These are phyloP conservation scores for Aaosphaeria arxii DNA, from an alignment of 2,329 filamentous ascomycete genomes.

Conservation along the genomic window DNA sequence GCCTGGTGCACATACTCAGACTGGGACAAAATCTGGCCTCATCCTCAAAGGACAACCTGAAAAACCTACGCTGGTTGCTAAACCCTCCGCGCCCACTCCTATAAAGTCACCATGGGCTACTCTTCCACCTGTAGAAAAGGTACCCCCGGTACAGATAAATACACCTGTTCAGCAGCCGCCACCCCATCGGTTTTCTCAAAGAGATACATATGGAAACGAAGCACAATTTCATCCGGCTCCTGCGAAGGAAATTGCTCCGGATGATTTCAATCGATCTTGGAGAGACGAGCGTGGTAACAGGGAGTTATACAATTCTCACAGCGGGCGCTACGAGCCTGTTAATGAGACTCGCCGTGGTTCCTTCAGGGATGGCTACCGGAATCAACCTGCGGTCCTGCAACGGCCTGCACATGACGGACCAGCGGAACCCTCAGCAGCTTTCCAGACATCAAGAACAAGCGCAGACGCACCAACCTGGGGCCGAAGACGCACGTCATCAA, in stretches of 20 bases:
- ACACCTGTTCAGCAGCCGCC: constrained; percentile 42
- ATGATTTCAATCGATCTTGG: constrained; percentile 89
- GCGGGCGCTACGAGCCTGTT: constrained; percentile 87
- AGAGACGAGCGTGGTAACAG: constrained; percentile 68
- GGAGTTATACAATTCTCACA: constrained; percentile 93
- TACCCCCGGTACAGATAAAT: constrained; percentile 67
- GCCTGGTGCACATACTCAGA: constrained; percentile 39
- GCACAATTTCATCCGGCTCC: constrained; percentile 49
- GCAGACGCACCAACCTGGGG: constrained; percentile 63
- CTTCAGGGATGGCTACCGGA: constrained; percentile 66
- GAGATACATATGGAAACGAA: constrained; percentile 58
- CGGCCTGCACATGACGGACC: constrained; percentile 64
- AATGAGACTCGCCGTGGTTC: constrained; percentile 68
- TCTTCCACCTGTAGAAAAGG: constrained; percentile 79
- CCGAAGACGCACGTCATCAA: constrained; percentile 82
- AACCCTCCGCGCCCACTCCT: constrained; percentile 66
- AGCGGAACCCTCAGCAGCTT: constrained; percentile 80
- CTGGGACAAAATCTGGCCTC: constrained; percentile 49
- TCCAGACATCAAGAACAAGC: constrained; percentile 74
- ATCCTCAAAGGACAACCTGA: constrained; percentile 66
- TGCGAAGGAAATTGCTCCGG: constrained; percentile 83
- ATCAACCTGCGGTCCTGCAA: constrained; percentile 78
- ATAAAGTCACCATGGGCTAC: constrained; percentile 90
- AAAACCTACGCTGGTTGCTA: constrained; percentile 70
- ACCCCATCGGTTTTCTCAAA: constrained; percentile 49